Base-by-base conservation (phyloP, 176 grass and related monocot species). In the Thalia dealbata region DNA sequence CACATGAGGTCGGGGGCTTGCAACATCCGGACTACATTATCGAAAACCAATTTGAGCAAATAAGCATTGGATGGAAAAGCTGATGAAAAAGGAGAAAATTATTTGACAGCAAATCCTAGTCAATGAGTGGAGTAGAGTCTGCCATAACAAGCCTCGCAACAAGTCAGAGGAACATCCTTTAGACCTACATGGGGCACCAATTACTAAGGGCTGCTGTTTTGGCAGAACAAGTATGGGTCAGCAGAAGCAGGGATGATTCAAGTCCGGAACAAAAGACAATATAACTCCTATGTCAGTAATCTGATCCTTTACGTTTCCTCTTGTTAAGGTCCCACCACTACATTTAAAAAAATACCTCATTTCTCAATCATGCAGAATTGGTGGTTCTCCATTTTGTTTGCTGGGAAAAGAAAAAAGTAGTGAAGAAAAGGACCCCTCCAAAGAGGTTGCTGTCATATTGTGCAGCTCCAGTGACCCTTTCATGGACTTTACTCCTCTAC, bases 1-100 rank as follows among this genome's bases (percentile, higher is more conserved):
- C 87, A 45, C 95, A 99, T 41, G 95, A 84, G 2, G 87, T 71
- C 0, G 95, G 95, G 18, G 95, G 95, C 74, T 99, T 99, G 81
- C 95, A 99, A 73, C 95, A 99, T 64, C 95, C 95, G 10, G 95
- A 93, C 90, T 99, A 83, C 21, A 78, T 51, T 63, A 76, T 48
- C 15, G 29, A 79, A 25, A 72, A 54, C 70, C 46, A 52, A 52
- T 19, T 68, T 23, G 2, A 68, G 65, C 32, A 44, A 43, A 68
- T n/a, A 19, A 67, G 16, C 10, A 10, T 41, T 68, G 30, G 10
- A 10, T 12, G 13, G 14, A 11, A 22, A 68, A 43, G 10, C 25
- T 16, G 25, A 30, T 18, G 11, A 23, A 60, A 10, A 60, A 22
- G n/a, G n/a, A n/a, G n/a, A n/a, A n/a, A n/a, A n/a, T n/a, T n/a